These are phyloP conservation scores for Penicillium parvum DNA, from an alignment of 495 filamentous ascomycete species.

Conservation along the genomic window DNA sequence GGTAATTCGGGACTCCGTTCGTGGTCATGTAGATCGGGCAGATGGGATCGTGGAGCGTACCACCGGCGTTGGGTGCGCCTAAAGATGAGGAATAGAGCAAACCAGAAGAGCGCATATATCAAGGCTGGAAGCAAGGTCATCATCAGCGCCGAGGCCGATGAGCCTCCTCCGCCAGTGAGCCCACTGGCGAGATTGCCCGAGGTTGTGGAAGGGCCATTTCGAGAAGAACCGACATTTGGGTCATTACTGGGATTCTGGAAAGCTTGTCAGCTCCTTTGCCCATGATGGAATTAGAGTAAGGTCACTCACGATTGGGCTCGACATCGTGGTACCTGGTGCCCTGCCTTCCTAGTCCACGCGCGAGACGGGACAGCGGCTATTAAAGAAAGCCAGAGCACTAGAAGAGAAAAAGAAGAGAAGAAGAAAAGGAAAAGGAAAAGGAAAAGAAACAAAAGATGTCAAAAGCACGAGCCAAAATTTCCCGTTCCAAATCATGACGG, in stretches of 20 bases:
- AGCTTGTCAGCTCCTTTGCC: background rate
- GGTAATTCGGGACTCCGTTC: conserved; percentile 41
- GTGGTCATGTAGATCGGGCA: conserved; percentile 63
- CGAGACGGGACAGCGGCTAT: background rate
- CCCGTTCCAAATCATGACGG: conserved; percentile 12
- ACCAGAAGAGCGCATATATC: conserved; percentile 60
- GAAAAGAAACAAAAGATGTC: no score
- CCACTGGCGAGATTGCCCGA: conserved; percentile 30
- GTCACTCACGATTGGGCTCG: conserved; percentile 10
- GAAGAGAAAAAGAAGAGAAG: background rate
- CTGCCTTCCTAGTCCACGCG: background rate
- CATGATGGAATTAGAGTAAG: background rate
- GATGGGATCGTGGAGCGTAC: conserved; percentile 79
- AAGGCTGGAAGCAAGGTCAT: conserved; percentile 69
- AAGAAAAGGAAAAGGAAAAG: background rate
- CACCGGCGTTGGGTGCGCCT: conserved; percentile 65
- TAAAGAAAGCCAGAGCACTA: no score
- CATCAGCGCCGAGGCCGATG: conserved; percentile 53
- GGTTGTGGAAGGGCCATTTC: conserved; percentile 38
- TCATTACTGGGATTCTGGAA: conserved; percentile 36
- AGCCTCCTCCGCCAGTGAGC: conserved; percentile 29
- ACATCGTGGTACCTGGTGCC: conserved; percentile 10
- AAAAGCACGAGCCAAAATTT: conserved; percentile 9
- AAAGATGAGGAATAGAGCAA: conserved; percentile 69
- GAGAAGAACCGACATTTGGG: conserved; percentile 41